A percentile compares a stretch with the other conserved stretches of the same genome.
phyloP scores from a whole-genome alignment of 345 rosid species.

The Eucalyptus polybractea region DNA sequence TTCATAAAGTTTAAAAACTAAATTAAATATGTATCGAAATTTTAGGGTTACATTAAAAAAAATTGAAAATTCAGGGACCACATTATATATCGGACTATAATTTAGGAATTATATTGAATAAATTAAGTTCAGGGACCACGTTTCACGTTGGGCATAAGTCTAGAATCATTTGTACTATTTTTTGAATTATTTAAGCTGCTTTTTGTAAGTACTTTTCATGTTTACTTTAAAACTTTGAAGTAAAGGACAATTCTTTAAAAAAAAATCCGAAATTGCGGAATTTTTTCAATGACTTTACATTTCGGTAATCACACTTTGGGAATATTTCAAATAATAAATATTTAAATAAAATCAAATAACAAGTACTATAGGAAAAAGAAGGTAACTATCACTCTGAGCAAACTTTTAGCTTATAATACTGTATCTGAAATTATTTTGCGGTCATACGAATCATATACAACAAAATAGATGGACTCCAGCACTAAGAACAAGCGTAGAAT shows the following conservation, averaged over 20 bases:
- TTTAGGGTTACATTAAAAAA: no score
- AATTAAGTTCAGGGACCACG: not conserved
- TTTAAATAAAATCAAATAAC: not conserved
- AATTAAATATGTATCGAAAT: no score
- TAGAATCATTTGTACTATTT: no score
- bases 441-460: not conserved
- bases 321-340: not conserved
- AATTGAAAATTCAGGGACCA: accelerated
- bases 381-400: not conserved
- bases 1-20: not conserved
- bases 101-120: no score
- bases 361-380: not conserved
- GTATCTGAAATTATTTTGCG: not conserved
- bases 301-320: not conserved
- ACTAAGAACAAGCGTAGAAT: not conserved
- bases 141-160: not conserved
- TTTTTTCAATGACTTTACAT: not conserved
- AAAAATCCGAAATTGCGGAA: not conserved
- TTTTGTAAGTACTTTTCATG: not conserved
- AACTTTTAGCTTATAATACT: not conserved
- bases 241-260: not conserved
- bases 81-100: no score
- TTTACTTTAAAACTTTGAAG: not conserved
- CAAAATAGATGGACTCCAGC: not conserved
- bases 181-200: not conserved